A percentile compares a stretch with the other conserved stretches of the same genome.
Evolutionary conservation across 768 basidiomycete species (phyloP).

Genomic region (Boletus pseudopeckii): DNA sequence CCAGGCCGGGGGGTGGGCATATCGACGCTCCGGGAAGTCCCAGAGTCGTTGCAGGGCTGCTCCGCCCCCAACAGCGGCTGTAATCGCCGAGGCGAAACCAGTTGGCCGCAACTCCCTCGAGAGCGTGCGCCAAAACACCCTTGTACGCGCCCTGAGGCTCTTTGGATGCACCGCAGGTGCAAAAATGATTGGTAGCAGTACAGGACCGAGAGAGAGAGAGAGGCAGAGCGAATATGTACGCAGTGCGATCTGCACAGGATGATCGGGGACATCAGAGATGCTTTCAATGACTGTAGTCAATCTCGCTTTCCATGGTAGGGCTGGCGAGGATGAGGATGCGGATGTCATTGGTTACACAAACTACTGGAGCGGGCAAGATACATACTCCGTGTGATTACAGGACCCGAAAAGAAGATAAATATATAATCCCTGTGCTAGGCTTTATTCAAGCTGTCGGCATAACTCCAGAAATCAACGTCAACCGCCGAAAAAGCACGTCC

Average conservation of each 20-base stretch:
- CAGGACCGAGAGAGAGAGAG: conserved; percentile 64
- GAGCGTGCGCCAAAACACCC: conserved; percentile 36
- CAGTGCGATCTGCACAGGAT: conserved; percentile 56
- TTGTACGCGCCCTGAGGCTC: conserved; percentile 18
- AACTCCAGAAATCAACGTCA: conserved; percentile 71
- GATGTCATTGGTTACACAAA: conserved; percentile 4
- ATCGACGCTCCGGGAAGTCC: conserved; percentile 22
- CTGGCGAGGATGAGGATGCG: neutral
- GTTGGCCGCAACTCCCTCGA: conserved; percentile 54
- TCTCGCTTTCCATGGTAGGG: neutral
- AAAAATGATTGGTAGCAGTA: conserved; percentile 51
- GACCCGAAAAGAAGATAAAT: no score
- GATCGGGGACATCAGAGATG: conserved; percentile 37
- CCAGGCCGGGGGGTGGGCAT: neutral
- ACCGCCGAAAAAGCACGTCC: conserved; percentile 30
- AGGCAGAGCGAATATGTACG: conserved; percentile 67
- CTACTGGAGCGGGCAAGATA: neutral
- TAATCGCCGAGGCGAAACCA: conserved; percentile 69
- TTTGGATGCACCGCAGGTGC: conserved; percentile 29
- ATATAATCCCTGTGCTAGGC: no score
- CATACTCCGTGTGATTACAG: conserved; percentile 6
- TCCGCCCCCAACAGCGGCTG: conserved; percentile 62
- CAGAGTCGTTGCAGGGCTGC: conserved; percentile 48
- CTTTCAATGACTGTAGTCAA: neutral
- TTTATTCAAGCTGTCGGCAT: conserved; percentile 31